Evolutionary conservation across 2,329 filamentous ascomycete genomes (phyloP).

Genomic region (Hirsutella minnesotensis): DNA sequence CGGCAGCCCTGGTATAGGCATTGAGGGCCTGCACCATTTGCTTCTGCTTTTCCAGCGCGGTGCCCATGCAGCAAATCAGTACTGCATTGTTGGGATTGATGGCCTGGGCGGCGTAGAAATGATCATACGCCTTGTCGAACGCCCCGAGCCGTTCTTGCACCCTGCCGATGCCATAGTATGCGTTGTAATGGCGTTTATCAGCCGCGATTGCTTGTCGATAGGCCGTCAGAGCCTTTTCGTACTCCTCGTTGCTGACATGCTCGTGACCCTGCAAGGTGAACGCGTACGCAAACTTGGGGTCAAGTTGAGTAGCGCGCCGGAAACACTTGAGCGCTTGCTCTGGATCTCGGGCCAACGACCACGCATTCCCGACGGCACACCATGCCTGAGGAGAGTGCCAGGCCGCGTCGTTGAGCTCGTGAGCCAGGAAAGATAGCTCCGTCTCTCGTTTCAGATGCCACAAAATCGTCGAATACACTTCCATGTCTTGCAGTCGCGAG

Average conservation of each 20-base stretch:
- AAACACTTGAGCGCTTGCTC: constrained; percentile 93
- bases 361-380: constrained; percentile 92
- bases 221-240: constrained; percentile 80
- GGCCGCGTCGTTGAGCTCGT: constrained; percentile 76
- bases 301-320: constrained; percentile 81
- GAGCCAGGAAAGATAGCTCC: constrained; percentile 81
- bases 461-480: constrained; percentile 96
- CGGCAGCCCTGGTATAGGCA: constrained; percentile 73
- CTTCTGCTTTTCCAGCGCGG: constrained; percentile 79
- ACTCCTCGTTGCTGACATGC: constrained; percentile 91
- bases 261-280: constrained; percentile 95
- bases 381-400: constrained; percentile 89
- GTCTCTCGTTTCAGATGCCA: constrained; percentile 94
- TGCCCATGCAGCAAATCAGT: constrained; percentile 82
- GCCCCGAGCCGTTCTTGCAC: constrained; percentile 87
- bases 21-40: constrained; percentile 66
- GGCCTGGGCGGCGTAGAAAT: constrained; percentile 75
- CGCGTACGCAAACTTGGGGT: constrained; percentile 86
- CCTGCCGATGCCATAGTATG: constrained; percentile 81
- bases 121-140: constrained; percentile 79
- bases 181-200: constrained; percentile 87
- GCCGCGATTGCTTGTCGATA: constrained; percentile 80
- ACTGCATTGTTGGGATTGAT: constrained; percentile 95
- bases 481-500: constrained; percentile 84
- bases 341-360: constrained; percentile 83